Base-by-base conservation (phyloP, 352 stramenopile genomes). In the Globisporangium paddicum region DNA sequence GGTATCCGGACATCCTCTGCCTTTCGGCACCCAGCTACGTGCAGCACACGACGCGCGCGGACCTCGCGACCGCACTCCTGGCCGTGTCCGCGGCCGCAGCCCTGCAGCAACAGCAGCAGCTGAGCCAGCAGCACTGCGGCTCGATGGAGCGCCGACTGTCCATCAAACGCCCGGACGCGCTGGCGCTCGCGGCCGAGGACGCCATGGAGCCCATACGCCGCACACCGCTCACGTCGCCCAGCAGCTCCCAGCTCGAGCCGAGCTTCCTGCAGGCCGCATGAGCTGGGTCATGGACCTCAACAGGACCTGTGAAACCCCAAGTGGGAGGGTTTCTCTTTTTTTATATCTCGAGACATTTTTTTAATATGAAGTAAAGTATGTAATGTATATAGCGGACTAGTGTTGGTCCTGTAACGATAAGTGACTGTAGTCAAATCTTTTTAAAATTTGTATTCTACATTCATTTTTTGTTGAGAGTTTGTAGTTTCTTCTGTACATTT, bases 1-100 rank as follows among this genome's bases (percentile, higher is more conserved):
- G 55, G 48, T 88, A 88, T 53, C 80, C 80, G 25, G 80, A 90
- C 55, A 86, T 90, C 54, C 74, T 79, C 35, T 90, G 80, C 47
- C 61, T 89, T 21, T 62, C 66, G 10, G 46, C 54, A 19, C 51
- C 60, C 16, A 49, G 16, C 14, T 64, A 64, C 34, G 13, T 45
- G 32, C 58, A 51, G 23, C 30, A 42, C 48, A 58, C 58, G 28
- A 58, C 49, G 23, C 58, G 58, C 49, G 51, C 58, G 2, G 58
- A 64, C 23, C 49, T 64, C 30, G 58, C 58, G 25, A 64, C 48
- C 7, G 58, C 49, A 34, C 30, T 64, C 19, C 21, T 64, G 2
- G 58, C 58, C 10, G 57, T 63, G 23, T 30, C 57, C 11, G 38
- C 57, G 21, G 34, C 55, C 10, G 42, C 54, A 4, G 42, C 55